Conservation (phyloP, 768 basidiomycete genomes). For the Mrakia hoshinonis region DNA sequence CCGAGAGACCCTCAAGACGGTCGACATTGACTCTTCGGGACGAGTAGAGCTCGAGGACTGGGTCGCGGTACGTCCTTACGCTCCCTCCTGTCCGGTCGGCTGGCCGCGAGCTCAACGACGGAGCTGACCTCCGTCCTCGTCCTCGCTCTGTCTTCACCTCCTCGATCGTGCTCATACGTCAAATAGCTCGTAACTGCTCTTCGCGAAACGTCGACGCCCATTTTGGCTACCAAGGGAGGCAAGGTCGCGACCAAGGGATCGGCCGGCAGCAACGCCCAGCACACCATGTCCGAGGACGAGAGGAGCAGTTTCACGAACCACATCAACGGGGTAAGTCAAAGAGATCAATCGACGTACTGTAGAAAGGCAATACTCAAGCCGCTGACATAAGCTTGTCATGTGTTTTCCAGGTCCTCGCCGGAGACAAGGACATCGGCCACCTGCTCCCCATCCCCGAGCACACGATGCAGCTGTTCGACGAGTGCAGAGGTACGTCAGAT, state of each 20-base stretch:
- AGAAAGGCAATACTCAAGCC: too few species aligned
- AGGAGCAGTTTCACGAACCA: constrained; percentile 93
- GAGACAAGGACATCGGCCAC: constrained; percentile 71
- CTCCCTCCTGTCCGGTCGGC: background rate
- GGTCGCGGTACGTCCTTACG: constrained; percentile 71
- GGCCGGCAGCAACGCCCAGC: constrained; percentile 79
- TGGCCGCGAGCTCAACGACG: background rate
- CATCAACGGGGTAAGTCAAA: constrained; percentile 82
- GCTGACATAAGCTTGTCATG: too few species aligned
- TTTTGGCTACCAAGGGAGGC: constrained; percentile 46
- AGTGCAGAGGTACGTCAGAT: constrained; percentile 53
- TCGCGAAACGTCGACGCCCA: constrained; percentile 16
- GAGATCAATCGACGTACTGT: too few species aligned
- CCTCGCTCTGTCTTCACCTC: background rate
- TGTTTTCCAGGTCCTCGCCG: constrained; percentile 93
- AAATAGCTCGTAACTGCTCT: constrained; percentile 21
- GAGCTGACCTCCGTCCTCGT: background rate
- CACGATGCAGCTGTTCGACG: constrained; percentile 98
- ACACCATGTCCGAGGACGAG: constrained; percentile 97
- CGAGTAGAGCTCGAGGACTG: constrained; percentile 96
- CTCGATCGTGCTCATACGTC: background rate
- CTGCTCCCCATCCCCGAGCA: constrained; percentile 87
- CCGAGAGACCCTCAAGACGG: constrained; percentile 69
- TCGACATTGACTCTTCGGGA: constrained; percentile 87
- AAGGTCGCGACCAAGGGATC: constrained; percentile 92